Evolutionary conservation across 768 basidiomycete genomes (phyloP), one percentile per base, ranked within the genome.

Genomic region (Lentinula aciculospora): DNA sequence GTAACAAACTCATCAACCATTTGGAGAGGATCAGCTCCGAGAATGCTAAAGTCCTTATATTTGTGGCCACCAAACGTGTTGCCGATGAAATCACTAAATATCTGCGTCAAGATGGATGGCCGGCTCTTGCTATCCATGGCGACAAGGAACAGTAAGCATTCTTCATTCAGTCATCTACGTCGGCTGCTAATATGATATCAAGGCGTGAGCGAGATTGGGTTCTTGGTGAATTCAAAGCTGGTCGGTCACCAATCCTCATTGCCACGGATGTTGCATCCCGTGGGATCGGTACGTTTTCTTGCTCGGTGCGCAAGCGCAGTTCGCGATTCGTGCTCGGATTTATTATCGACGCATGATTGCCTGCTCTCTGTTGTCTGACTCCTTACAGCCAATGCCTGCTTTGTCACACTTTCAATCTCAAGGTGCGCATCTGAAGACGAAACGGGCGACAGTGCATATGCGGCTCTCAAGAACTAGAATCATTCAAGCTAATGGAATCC

Each of bases 161-260:
- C 32, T 53, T 7, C 49, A 10, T 1, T 12, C 49, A 23, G 9
- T 25, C 4, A 9, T 31, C 36, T n/a, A 21, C n/a, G n/a, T 4
- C 10, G 10, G 13, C 21, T 7, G 27, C 13, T 53, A 25, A 28
- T 9, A 54, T 61, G 42, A 66, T 46, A 25, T 47, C 12, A 59
- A 94, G 91, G 67, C 91, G 92, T 58, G 97, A 99, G 77, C 95
- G 97, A 76, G 97, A 99, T 69, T 99, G 97, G 97, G 97, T 98
- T 50, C 79, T 99, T 39, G 80, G 87, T 71, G 97, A 99, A 76
- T 99, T 99, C 82, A 98, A 98, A 77, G 89, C 93, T 56, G 94
- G 97, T 66, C 89, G 94, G 62, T 94, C 92, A 31, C 96, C 96
- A 2, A 98, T 99, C 72, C 82, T 99, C 69, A 92, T 98, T 68